phyloP scores from a whole-genome alignment of 1,284 basidiomycete genomes.

The Leccinum solheimii region DNA sequence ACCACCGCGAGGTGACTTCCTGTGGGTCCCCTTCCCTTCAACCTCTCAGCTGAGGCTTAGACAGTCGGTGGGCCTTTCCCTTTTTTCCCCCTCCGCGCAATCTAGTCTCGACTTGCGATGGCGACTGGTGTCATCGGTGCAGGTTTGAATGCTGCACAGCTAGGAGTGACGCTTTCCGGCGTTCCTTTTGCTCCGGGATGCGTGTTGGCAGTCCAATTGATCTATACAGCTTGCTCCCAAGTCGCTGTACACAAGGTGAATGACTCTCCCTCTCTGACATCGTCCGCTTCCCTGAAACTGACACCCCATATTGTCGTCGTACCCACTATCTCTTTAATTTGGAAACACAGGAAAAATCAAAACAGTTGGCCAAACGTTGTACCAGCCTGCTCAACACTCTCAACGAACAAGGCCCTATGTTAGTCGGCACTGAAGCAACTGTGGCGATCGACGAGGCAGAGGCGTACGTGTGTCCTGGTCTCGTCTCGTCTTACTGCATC shows the following conservation, averaged over 20 bases:
- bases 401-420: constrained; percentile 37
- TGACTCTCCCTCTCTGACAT: neutral
- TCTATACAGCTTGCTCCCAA: constrained; percentile 43
- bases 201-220: constrained; percentile 42
- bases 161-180: constrained; percentile 44
- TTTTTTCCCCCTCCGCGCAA: constrained; percentile 1
- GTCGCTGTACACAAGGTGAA: constrained; percentile 48
- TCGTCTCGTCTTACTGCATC: neutral
- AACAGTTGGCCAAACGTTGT: constrained; percentile 43
- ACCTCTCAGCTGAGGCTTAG: neutral
- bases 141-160: constrained; percentile 37
- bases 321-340: neutral
- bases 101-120: constrained; percentile 22
- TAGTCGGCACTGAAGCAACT: constrained; percentile 43
- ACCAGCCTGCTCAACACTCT: constrained; percentile 39
- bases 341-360: constrained; percentile 40
- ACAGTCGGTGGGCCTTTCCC: neutral
- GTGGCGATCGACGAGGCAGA: constrained; percentile 44
- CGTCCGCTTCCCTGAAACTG: constrained; percentile 7
- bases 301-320: too few relatives aligned
- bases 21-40: neutral
- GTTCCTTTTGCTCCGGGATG: constrained; percentile 45
- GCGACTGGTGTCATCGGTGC: constrained; percentile 26
- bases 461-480: constrained; percentile 35
- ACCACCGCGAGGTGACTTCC: neutral